Evolutionary conservation across 768 basidiomycete genomes (phyloP).

Genomic region (Amanita rubescens): DNA sequence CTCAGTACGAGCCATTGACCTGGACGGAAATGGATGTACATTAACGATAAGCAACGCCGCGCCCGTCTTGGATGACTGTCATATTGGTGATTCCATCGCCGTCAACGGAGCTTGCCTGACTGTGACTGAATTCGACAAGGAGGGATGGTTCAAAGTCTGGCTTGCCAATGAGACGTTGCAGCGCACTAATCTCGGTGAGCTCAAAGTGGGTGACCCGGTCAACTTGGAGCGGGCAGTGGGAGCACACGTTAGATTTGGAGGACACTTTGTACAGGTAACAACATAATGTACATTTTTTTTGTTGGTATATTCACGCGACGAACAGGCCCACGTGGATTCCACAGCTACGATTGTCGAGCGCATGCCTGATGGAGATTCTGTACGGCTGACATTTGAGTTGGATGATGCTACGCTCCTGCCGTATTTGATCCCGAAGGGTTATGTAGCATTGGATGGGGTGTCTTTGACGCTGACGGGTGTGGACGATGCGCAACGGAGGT

Average conservation of each 20-base stretch:
- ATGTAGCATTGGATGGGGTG: conserved; percentile 88
- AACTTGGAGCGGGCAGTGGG: conserved; percentile 96
- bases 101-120: conserved; percentile 88
- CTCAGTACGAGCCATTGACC: conserved; percentile 54
- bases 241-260: conserved; percentile 86
- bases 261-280: conserved; percentile 91
- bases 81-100: conserved; percentile 90
- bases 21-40: conserved; percentile 72
- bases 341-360: conserved; percentile 71
- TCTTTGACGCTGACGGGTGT: conserved; percentile 88
- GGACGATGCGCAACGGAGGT: conserved; percentile 49
- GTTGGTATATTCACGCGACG: background rate
- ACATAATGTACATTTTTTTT: background rate
- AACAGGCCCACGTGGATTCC: conserved; percentile 90
- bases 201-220: conserved; percentile 69
- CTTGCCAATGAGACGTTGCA: conserved; percentile 92
- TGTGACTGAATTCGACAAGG: conserved; percentile 72
- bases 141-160: conserved; percentile 89
- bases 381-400: conserved; percentile 77
- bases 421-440: conserved; percentile 91
- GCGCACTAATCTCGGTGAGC: conserved; percentile 84
- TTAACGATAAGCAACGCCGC: conserved; percentile 67
- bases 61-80: conserved; percentile 79
- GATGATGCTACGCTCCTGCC: conserved; percentile 59
- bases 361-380: conserved; percentile 76